A percentile compares a stretch with the other conserved stretches of the same genome.
These are phyloP conservation scores for Geranomyces michiganensis DNA, from an alignment of 192 early-diverging fungal genomes.

Conservation along the genomic window DNA sequence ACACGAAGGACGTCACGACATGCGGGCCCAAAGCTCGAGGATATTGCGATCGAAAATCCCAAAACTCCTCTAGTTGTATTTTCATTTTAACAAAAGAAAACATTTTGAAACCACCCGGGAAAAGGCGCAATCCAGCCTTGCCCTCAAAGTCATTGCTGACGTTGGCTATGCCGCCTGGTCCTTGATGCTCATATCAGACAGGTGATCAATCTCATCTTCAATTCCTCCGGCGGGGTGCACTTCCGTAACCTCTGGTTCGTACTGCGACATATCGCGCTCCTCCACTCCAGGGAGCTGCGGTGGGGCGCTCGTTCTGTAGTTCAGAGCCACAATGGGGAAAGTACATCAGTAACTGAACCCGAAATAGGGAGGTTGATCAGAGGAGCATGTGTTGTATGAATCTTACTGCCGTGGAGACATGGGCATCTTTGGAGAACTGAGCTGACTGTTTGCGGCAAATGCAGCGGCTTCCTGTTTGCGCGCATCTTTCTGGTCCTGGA, in stretches of 20 bases:
- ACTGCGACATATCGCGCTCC: conserved; percentile 16
- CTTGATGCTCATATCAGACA: conserved; percentile 12
- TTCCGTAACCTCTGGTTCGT: conserved; percentile 22
- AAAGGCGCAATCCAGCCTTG: too few species aligned
- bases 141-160: too few species aligned
- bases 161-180: neutral
- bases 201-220: conserved; percentile 38
- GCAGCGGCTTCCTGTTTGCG: conserved; percentile 7
- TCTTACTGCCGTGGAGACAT: conserved; percentile 32
- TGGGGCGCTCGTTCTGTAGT: conserved; percentile 25
- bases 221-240: conserved; percentile 34
- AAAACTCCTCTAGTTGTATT: too few species aligned
- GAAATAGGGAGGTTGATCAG: too few species aligned
- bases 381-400: neutral
- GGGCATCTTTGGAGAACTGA: conserved; percentile 9
- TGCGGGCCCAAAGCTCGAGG: too few species aligned
- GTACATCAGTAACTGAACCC: too few species aligned
- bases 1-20: too few species aligned
- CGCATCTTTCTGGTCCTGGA: conserved; percentile 26
- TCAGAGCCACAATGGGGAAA: neutral
- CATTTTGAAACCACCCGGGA: too few species aligned
- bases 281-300: conserved; percentile 28
- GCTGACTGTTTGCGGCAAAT: neutral
- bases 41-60: too few species aligned
- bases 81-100: too few species aligned